Base-by-base conservation (phyloP, 2,329 filamentous ascomycete species). In the Pseudogymnoascus sp. region DNA sequence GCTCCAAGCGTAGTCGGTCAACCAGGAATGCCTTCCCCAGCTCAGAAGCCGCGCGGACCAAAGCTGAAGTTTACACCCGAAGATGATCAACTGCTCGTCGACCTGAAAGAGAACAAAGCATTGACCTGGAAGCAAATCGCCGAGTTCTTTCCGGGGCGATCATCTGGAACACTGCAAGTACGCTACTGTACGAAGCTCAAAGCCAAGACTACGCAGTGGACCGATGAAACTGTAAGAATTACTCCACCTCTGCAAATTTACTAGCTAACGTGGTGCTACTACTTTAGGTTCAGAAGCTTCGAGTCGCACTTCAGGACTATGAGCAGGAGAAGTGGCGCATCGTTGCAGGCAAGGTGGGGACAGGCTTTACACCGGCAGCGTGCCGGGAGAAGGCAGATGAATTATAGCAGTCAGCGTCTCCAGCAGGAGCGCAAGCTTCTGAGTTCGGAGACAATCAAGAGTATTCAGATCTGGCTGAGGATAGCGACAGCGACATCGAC, bases 71-170 rank as follows among this genome's bases (percentile, higher is more conserved):
- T 96, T 70, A 96, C 91, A 0, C 85, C 89, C 8, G 91, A 95
- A 72, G 92, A 96, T 71, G 92, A 96, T 72, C 85, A 89, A 66
- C 76, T 95, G 55, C 79, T 96, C 59, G 86, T 96, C 60, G 89
- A 95, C 70, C 77, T 96, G 63, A 96, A 96, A 73, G 92, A 96
- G 74, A 92, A 94, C 69, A 95, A 94, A 73, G 92, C 90, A 70
- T 78, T 96, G 70, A 95, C 92, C 3, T 96, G 92, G 92, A 96
- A 95, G 75, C 92, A 96, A 77, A 96, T 96, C 69, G 90, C 91
- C 60, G 92, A 96, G 70, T 96, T 96, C 74, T 96, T 96, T 67
- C 92, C 92, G 0, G 92, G 91, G 1, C 81, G 92, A 61, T 94
- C 89, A 61, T 95, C 89, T 48, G 92, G 92, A 15, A 96, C 92